Conservation (phyloP, 2,329 filamentous ascomycete genomes). For the Teratosphaeria zuluensis region DNA sequence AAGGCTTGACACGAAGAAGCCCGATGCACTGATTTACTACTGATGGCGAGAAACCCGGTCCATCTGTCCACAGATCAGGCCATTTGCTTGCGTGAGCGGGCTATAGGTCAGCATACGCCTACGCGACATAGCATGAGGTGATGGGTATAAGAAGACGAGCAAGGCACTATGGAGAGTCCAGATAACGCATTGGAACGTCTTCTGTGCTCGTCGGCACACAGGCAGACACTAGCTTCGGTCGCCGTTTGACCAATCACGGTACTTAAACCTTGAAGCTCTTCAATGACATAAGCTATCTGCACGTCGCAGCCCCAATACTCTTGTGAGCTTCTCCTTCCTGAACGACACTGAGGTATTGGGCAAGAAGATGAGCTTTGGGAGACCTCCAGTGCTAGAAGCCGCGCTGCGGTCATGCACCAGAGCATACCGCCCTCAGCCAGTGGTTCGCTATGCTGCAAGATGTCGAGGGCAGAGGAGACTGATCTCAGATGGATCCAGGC, state of each 20-base stretch:
- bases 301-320: too few relatives aligned
- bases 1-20: too few relatives aligned
- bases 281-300: neutral
- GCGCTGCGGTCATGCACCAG: constrained; percentile 12
- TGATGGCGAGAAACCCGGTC: too few relatives aligned
- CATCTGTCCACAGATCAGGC: too few relatives aligned
- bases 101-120: too few relatives aligned
- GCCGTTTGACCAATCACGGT: neutral
- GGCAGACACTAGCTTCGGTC: neutral
- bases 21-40: too few relatives aligned
- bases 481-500: constrained; percentile 14
- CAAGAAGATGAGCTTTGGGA: neutral
- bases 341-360: neutral
- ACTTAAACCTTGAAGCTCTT: neutral
- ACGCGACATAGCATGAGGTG: too few relatives aligned
- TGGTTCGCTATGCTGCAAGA: constrained; percentile 2
- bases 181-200: too few relatives aligned
- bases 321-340: neutral
- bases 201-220: neutral
- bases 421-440: constrained; percentile 3
- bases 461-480: constrained; percentile 14
- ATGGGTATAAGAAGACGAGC: neutral
- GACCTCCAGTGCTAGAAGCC: neutral
- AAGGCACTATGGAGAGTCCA: too few relatives aligned
- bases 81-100: too few relatives aligned